Evolutionary conservation across 2,329 filamentous ascomycete species (phyloP).

Genomic region (Verticillium zaregamsianum): DNA sequence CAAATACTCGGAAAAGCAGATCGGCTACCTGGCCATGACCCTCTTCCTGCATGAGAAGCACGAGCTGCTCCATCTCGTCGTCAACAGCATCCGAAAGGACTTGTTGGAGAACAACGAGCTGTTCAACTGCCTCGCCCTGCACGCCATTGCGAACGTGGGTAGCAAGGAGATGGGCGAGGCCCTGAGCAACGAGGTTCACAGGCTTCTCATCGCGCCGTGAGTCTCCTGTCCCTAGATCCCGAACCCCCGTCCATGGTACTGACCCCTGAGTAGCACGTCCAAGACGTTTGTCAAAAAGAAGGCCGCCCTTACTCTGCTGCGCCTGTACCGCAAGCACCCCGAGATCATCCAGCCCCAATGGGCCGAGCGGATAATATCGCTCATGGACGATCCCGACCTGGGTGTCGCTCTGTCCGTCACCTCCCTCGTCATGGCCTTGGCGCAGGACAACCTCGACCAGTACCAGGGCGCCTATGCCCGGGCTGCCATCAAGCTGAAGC

Average conservation of each 20-base stretch:
- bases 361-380: constrained; percentile 96
- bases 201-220: constrained; percentile 89
- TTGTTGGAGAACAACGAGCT: constrained; percentile 92
- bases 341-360: constrained; percentile 94
- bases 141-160: constrained; percentile 97
- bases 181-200: constrained; percentile 84
- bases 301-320: constrained; percentile 86
- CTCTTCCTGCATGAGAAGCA: constrained; percentile 96
- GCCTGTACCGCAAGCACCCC: constrained; percentile 90
- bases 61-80: constrained; percentile 90
- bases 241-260: background rate
- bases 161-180: constrained; percentile 97
- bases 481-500: constrained; percentile 83
- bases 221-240: constrained; percentile 25
- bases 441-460: constrained; percentile 89
- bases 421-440: constrained; percentile 88
- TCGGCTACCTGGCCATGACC: constrained; percentile 95
- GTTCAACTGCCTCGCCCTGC: constrained; percentile 93
- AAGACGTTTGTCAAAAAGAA: constrained; percentile 99
- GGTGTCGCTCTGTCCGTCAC: constrained; percentile 94
- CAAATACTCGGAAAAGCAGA: constrained; percentile 99
- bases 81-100: constrained; percentile 98
- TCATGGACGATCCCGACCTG: constrained; percentile 95
- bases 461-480: constrained; percentile 95
- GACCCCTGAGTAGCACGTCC: constrained; percentile 47